These are phyloP conservation scores for Coemansia pectinata DNA, from an alignment of 192 early-diverging fungal species.

Conservation along the genomic window DNA sequence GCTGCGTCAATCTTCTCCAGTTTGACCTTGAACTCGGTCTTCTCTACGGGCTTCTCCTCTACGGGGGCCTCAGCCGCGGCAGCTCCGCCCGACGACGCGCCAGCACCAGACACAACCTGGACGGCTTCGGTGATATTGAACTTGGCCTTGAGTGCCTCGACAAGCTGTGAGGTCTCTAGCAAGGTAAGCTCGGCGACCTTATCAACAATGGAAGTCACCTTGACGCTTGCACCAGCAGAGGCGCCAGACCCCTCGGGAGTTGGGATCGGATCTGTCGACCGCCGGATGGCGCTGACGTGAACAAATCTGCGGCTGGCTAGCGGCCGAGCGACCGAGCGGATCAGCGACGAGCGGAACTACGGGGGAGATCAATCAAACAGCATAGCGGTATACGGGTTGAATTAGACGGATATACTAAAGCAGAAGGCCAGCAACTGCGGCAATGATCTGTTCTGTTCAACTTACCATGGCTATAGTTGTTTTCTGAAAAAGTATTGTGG, in stretches of 20 bases:
- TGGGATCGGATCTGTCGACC: constrained; percentile 60
- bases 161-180: constrained; percentile 89
- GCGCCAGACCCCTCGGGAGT: constrained; percentile 61
- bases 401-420: neutral
- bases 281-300: constrained; percentile 45
- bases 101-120: constrained; percentile 70
- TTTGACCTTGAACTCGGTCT: constrained; percentile 95
- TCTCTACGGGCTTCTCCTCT: constrained; percentile 87
- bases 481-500: neutral
- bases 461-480: neutral
- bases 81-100: constrained; percentile 60
- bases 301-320: constrained; percentile 40
- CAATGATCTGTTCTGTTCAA: neutral
- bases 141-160: constrained; percentile 77
- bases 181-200: constrained; percentile 89
- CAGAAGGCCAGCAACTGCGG: neutral
- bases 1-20: constrained; percentile 93
- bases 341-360: constrained; percentile 41
- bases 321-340: constrained; percentile 41
- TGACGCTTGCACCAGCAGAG: constrained; percentile 55
- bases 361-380: neutral
- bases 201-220: constrained; percentile 84
- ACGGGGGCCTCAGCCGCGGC: constrained; percentile 63
- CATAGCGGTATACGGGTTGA: neutral
- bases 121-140: constrained; percentile 94